Conservation (phyloP, 23 red algal species). For the Gracilaria domingensis region DNA sequence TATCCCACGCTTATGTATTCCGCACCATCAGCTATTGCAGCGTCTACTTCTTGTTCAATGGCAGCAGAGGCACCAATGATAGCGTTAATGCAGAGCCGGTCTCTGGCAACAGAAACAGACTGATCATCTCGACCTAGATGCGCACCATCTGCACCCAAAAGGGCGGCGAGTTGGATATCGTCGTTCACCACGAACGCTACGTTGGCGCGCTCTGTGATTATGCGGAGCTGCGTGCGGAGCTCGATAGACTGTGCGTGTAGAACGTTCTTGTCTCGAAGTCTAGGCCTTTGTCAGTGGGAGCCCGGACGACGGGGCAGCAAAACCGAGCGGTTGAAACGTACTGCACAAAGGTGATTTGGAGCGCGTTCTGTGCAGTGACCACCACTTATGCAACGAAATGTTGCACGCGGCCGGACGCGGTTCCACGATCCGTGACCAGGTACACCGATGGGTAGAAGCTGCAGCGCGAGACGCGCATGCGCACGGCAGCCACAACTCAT, state of each 20-base stretch:
- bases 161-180: slow-evolving; percentile 78
- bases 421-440: slow-evolving; percentile 33
- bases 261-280: slow-evolving; percentile 81
- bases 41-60: slow-evolving; percentile 66
- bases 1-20: slow-evolving; percentile 90
- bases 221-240: slow-evolving; percentile 44
- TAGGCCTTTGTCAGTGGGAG: slow-evolving; percentile 13
- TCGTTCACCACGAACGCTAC: slow-evolving; percentile 91
- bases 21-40: slow-evolving; percentile 47
- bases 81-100: slow-evolving; percentile 27
- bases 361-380: background rate
- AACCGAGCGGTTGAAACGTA: slow-evolving; percentile 10
- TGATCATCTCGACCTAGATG: slow-evolving; percentile 97
- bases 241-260: slow-evolving; percentile 23
- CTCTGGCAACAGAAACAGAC: slow-evolving; percentile 43
- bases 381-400: slow-evolving; percentile 5
- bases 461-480: slow-evolving; percentile 25
- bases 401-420: slow-evolving; percentile 14
- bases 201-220: slow-evolving; percentile 29
- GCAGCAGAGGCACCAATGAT: slow-evolving; percentile 90
- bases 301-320: background rate
- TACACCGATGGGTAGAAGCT: slow-evolving; percentile 56
- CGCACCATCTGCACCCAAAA: slow-evolving; percentile 85
- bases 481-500: too few species aligned
- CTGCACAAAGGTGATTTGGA: slow-evolving; percentile 33